Evolutionary conservation across 768 basidiomycete species (phyloP), one percentile per base, ranked within the genome.

Genomic region (Tylopilus sp.): DNA sequence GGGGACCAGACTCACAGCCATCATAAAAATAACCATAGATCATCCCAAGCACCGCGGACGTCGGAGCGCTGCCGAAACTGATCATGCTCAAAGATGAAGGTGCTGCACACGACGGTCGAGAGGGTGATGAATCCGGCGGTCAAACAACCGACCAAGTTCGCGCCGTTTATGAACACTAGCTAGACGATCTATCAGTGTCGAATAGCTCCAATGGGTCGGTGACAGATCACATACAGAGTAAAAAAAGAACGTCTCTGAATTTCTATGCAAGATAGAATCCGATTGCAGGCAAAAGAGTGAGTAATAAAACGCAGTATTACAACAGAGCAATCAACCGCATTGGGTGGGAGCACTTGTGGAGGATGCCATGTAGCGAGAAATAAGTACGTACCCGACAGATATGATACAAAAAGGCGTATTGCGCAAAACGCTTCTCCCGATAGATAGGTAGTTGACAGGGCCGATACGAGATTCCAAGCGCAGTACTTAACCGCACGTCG

Each of bases 241-340:
- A 52, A 85, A 83, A 0, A 82, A 78, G 5, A 84, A 67, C n/a
- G 63, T 67, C 9, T 71, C 62, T 15, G 68, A 62, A 35, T 79
- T 69, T 1, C 76, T 75, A 49, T 79, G 79, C 44, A 71, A 65
- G 30, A 78, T 68, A 1, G 81, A 72, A 51, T 79, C 75, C 12
- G 82, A 62, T 55, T 85, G 83, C 7, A 83, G 57, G 58, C 78
- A 84, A 64, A 80, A 83, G 15, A 80, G 68, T 0, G 81, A 79
- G 41, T 72, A 79, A 52, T 72, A 80, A 26, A 79, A 58, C 2
- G 75, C 77, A 1, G 62, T 55, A 6, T 73, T 59, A n/a, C 72
- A 68, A 36, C 69, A 48, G 0, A 62, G 2, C 17, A 52, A 33
- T 56, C 66, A 68, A 25, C 13, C n/a, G 1, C n/a, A 22, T 36